Evolutionary conservation across 257 asterid genomes (phyloP).

Genomic region (Fraxinus anomala): DNA sequence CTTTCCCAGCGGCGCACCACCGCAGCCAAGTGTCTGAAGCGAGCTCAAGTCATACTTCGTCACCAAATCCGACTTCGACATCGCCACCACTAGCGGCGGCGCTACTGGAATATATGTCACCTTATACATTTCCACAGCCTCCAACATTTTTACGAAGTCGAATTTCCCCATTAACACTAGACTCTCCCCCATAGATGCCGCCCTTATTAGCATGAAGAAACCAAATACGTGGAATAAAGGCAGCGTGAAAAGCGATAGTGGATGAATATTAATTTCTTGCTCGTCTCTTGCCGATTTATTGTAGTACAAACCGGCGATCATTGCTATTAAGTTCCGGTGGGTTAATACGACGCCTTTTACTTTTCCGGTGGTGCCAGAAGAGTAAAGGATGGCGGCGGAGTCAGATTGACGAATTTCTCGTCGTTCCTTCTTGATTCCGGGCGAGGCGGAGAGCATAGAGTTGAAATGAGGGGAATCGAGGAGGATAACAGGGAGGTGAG

Average conservation of each 20-base stretch:
- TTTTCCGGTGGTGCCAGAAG: slow-evolving; percentile 91
- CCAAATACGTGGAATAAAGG: slow-evolving; percentile 93
- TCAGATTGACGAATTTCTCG: slow-evolving; percentile 50
- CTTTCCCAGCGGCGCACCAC: slow-evolving; percentile 95
- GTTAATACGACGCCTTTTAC: slow-evolving; percentile 75
- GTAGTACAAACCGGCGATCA: slow-evolving; percentile 42
- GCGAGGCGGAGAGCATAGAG: slow-evolving; percentile 41
- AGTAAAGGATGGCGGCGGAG: slow-evolving; percentile 75
- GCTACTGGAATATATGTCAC: slow-evolving; percentile 75
- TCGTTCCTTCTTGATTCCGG: not conserved
- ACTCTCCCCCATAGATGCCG: slow-evolving; percentile 67
- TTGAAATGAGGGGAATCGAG: slow-evolving; percentile 58
- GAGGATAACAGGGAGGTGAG: slow-evolving; percentile 33
- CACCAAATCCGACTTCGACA: slow-evolving; percentile 77
- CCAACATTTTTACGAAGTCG: slow-evolving; percentile 73
- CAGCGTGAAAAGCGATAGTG: slow-evolving; percentile 55
- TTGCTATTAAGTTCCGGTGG: slow-evolving; percentile 71
- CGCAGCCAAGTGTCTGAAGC: slow-evolving; percentile 59
- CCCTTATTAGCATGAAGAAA: slow-evolving; percentile 68
- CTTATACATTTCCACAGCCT: slow-evolving; percentile 61
- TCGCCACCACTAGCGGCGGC: slow-evolving; percentile 87
- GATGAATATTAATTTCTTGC: slow-evolving; percentile 9
- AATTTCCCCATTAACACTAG: slow-evolving; percentile 59
- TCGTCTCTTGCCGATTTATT: slow-evolving; percentile 4
- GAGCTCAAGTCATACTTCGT: slow-evolving; percentile 67